Conservation (phyloP, 148 eudicot genomes). For the Amaranthus palmeri region DNA sequence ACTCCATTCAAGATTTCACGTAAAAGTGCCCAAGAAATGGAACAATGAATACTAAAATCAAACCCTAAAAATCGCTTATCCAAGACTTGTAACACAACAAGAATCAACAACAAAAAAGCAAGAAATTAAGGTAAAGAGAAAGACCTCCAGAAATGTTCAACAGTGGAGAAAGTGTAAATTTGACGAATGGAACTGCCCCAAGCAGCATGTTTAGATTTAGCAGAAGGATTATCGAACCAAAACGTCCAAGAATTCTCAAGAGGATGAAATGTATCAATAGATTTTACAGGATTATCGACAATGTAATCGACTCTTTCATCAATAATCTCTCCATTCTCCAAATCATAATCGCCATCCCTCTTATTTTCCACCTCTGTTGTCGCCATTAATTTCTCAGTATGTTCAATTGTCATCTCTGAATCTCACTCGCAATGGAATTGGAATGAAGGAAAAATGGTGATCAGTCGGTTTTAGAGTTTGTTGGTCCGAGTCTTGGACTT, state of each 20-base stretch:
- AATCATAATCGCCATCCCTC: slow-evolving; percentile 18
- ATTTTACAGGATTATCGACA: slow-evolving; percentile 15
- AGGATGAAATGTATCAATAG: slow-evolving; percentile 30
- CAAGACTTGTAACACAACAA: neutral
- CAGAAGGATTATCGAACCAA: slow-evolving; percentile 82
- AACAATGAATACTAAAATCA: no score
- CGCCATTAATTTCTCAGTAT: slow-evolving; percentile 28
- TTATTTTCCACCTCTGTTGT: neutral
- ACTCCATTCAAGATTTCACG: no score
- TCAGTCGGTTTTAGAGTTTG: no score
- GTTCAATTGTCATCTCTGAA: slow-evolving; percentile 26
- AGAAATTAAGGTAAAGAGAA: neutral
- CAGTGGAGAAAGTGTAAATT: slow-evolving; percentile 78
- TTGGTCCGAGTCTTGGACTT: no score
- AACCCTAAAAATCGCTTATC: no score
- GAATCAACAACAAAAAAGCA: neutral
- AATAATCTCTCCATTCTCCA: slow-evolving; percentile 50
- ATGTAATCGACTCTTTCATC: slow-evolving; percentile 20
- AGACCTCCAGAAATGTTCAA: slow-evolving; percentile 88
- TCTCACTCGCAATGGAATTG: no score
- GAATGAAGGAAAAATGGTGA: no score
- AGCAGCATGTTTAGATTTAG: slow-evolving; percentile 44
- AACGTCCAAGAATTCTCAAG: slow-evolving; percentile 90
- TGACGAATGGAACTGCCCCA: slow-evolving; percentile 86
- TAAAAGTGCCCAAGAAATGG: no score